Conservation (phyloP, 306 rosid species). For the Prunus padus region DNA sequence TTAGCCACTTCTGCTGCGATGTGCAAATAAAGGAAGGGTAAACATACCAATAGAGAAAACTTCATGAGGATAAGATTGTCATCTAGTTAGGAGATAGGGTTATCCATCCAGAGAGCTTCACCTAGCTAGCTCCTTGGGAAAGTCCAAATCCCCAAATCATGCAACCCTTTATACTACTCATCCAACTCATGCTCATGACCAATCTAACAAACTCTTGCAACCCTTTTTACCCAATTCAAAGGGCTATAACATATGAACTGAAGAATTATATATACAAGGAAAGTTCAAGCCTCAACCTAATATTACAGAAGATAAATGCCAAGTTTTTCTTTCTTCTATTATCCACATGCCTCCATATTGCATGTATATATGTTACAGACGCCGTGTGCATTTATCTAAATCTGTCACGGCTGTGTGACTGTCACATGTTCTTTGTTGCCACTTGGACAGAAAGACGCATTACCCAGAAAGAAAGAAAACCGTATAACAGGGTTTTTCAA, state of each 20-base stretch:
- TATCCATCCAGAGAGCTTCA: constrained; percentile 10
- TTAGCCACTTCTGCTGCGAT: not conserved
- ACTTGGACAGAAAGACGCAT: not conserved
- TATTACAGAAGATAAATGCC: not conserved
- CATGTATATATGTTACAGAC: not conserved
- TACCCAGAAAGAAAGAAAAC: not conserved
- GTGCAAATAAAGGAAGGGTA: not conserved
- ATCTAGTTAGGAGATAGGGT: constrained; percentile 19
- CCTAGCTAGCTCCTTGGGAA: constrained; percentile 17
- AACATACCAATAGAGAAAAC: not conserved
- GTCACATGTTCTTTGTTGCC: not conserved
- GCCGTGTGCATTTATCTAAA: not conserved
- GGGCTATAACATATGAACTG: not conserved
- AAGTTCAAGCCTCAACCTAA: not conserved
- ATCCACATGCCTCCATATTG: not conserved
- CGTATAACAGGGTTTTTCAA: not conserved
- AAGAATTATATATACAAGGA: not conserved
- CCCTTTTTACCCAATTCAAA: not conserved
- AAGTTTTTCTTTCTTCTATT: not conserved
- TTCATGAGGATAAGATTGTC: constrained; percentile 19
- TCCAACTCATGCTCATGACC: not conserved
- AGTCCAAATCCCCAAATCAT: constrained; percentile 13
- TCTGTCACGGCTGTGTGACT: not conserved
- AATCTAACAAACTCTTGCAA: not conserved
- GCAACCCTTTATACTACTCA: not conserved